Evolutionary conservation across 257 asterid species (phyloP).

Genomic region (Solanum clarkiae): DNA sequence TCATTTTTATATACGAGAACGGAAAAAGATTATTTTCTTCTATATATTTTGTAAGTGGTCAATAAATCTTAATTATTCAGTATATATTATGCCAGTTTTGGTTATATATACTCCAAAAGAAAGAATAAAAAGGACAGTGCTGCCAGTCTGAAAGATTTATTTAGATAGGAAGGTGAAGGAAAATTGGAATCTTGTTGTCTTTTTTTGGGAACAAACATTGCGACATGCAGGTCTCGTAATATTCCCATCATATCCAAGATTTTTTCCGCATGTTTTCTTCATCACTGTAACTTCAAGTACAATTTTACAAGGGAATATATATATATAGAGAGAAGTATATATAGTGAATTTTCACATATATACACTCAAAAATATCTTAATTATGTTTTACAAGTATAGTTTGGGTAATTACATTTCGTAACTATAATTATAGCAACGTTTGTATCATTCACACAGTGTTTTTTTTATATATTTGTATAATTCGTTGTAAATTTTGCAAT

Average conservation of each 20-base stretch:
- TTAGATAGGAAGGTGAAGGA: background rate
- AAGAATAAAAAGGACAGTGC: background rate
- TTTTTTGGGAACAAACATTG: background rate
- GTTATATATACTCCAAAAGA: background rate
- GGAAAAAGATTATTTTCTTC: background rate
- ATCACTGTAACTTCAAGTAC: background rate
- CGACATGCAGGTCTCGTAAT: background rate
- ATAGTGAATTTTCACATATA: too few relatives aligned
- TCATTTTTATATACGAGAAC: background rate
- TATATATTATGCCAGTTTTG: background rate
- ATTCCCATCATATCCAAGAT: background rate
- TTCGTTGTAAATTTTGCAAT: too few relatives aligned
- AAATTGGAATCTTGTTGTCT: background rate
- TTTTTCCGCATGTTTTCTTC: background rate
- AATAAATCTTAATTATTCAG: background rate
- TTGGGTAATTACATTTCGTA: too few relatives aligned
- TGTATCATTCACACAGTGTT: too few relatives aligned
- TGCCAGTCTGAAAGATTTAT: background rate
- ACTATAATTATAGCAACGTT: too few relatives aligned
- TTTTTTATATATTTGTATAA: too few relatives aligned
- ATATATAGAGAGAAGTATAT: too few relatives aligned
- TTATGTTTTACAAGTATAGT: too few relatives aligned
- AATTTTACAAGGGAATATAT: background rate
- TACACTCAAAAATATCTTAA: too few relatives aligned
- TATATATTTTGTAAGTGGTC: background rate